Conservation (phyloP, 352 stramenopile genomes). For the Phytophthora cajani region DNA sequence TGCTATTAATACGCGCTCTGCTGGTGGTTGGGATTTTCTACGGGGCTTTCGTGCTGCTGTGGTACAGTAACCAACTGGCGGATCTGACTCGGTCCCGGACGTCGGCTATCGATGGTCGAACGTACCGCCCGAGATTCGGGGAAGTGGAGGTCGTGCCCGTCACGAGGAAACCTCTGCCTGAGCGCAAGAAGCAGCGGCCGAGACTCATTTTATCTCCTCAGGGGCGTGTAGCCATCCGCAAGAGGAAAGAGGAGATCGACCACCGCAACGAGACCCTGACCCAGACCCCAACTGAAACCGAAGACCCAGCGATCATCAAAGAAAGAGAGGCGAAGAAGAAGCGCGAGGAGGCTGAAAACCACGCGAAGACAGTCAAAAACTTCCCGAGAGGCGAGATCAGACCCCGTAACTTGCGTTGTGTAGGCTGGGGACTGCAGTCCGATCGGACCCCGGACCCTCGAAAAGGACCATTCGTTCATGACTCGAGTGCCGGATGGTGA, state of each 20-base stretch:
- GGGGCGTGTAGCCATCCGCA: constrained; percentile 14
- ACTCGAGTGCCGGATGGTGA: constrained; percentile 20
- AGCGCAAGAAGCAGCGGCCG: constrained; percentile 15
- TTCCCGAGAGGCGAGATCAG: constrained; percentile 11
- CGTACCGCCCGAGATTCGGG: constrained; percentile 20
- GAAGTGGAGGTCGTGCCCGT: constrained; percentile 17
- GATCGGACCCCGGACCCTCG: constrained; percentile 18
- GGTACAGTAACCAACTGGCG: constrained; percentile 10
- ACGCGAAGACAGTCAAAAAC: constrained; percentile 18
- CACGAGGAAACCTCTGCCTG: constrained; percentile 13
- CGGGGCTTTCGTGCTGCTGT: constrained; percentile 15
- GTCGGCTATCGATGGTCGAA: constrained; percentile 5
- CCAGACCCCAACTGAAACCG: not conserved
- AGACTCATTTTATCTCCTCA: constrained; percentile 26
- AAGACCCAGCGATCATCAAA: not conserved
- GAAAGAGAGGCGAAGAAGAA: constrained; percentile 10
- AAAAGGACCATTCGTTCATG: constrained; percentile 24
- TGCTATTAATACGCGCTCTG: constrained; percentile 1
- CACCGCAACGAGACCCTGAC: constrained; percentile 4
- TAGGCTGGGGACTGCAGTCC: constrained; percentile 30
- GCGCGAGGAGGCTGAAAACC: constrained; percentile 3
- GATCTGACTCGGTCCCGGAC: not conserved
- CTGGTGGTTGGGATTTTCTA: constrained; percentile 8
- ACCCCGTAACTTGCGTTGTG: constrained; percentile 15
- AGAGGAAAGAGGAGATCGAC: constrained; percentile 2